Evolutionary conservation across 1,139 yeast genomes (phyloP).

Genomic region (Debaryomyces singareniensis): DNA sequence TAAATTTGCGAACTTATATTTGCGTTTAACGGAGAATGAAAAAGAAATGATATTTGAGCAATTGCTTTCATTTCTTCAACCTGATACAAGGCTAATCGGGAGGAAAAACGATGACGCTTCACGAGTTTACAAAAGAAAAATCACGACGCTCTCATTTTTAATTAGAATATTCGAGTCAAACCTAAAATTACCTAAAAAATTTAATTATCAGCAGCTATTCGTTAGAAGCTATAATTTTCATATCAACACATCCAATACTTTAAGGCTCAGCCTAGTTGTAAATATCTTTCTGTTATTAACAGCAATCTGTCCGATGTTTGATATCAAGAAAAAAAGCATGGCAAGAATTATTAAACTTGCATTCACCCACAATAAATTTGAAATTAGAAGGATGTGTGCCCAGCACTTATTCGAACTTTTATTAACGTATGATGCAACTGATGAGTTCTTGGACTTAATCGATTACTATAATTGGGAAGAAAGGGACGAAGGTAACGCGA

Average conservation of each 20-base stretch:
- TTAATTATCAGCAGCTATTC: conserved; percentile 36
- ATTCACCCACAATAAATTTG: no score
- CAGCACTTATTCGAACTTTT: no score
- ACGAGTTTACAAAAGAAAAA: conserved; percentile 16
- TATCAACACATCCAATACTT: conserved; percentile 34
- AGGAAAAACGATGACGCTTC: conserved; percentile 2
- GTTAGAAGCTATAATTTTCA: conserved; percentile 54
- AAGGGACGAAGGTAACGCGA: conserved; percentile 7
- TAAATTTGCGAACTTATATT: conserved; percentile 32
- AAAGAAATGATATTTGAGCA: conserved; percentile 4
- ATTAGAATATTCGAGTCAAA: conserved; percentile 37
- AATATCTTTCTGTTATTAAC: conserved; percentile 31
- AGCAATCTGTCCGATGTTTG: no score
- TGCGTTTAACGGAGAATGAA: conserved; percentile 8
- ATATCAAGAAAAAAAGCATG: no score
- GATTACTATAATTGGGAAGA: conserved; percentile 7
- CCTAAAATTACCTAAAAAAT: conserved; percentile 20
- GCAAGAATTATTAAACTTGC: no score
- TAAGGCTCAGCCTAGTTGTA: conserved; percentile 26
- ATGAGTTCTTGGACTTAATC: no score
- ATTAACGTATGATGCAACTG: no score
- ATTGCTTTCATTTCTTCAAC: conserved; percentile 3
- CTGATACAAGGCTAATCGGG: conserved; percentile 1
- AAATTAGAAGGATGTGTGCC: no score
- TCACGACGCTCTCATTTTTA: conserved; percentile 23